These are phyloP conservation scores for Mortierella sp. DNA, from an alignment of 371 early-diverging fungal species.

Conservation along the genomic window DNA sequence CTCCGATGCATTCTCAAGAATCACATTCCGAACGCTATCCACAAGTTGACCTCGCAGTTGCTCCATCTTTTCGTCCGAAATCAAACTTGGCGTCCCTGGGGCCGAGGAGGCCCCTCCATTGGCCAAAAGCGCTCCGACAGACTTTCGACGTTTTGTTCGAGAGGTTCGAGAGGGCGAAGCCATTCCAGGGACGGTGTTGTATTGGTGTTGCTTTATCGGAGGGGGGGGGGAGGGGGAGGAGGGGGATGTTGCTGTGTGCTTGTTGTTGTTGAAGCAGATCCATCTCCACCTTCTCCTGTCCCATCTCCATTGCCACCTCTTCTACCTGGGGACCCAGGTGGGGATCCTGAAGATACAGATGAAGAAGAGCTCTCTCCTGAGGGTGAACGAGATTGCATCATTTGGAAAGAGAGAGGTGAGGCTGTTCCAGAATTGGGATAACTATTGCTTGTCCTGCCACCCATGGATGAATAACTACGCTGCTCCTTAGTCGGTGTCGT, in stretches of 20 bases:
- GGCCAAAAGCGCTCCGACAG: slow-evolving; percentile 32
- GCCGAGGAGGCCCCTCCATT: slow-evolving; percentile 19
- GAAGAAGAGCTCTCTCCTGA: slow-evolving; percentile 34
- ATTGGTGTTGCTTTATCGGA: slow-evolving; percentile 24
- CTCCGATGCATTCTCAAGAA: slow-evolving; percentile 17
- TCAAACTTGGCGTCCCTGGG: slow-evolving; percentile 10
- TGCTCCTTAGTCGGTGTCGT: not conserved
- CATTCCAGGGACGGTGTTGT: slow-evolving; percentile 15
- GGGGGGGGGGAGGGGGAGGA: too few relatives aligned
- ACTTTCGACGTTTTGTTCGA: slow-evolving; percentile 37
- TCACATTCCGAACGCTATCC: slow-evolving; percentile 30
- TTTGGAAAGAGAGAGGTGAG: slow-evolving; percentile 42
- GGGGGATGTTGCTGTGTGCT: slow-evolving; percentile 10
- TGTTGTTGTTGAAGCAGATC: not conserved
- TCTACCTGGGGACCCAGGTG: slow-evolving; percentile 36
- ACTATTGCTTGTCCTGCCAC: not conserved
- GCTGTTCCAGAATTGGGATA: slow-evolving; percentile 37
- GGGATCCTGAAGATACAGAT: slow-evolving; percentile 24
- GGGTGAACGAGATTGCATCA: slow-evolving; percentile 35
- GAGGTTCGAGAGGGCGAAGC: slow-evolving; percentile 26
- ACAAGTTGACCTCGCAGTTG: slow-evolving; percentile 37
- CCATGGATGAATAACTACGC: not conserved
- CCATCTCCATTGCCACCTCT: too few relatives aligned
- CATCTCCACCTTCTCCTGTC: not conserved
- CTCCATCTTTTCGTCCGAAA: slow-evolving; percentile 48